Conservation (phyloP, 768 basidiomycete species). For the Amanita rimosa region DNA sequence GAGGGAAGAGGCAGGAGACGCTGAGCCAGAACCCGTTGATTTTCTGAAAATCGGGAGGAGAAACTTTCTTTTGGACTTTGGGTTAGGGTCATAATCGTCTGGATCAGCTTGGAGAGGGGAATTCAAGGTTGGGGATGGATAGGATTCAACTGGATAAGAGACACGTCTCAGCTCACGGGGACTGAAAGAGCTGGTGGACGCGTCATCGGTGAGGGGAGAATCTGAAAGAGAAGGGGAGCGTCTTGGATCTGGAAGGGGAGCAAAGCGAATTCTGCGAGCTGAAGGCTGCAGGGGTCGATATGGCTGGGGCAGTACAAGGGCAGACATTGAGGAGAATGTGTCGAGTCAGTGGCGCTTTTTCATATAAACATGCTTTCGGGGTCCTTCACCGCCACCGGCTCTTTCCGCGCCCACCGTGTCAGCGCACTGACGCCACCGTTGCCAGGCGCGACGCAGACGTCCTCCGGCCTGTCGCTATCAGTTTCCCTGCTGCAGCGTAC, state of each 20-base stretch:
- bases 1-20: constrained; percentile 19
- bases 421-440: not conserved
- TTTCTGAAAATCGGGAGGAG: constrained; percentile 15
- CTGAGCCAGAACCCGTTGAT: constrained; percentile 14
- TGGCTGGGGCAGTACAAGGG: not conserved
- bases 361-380: not conserved
- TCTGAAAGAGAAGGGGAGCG: constrained; percentile 20
- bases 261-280: constrained; percentile 55
- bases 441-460: not conserved
- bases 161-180: constrained; percentile 12
- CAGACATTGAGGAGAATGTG: not conserved
- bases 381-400: not conserved
- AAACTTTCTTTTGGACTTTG: constrained; percentile 14
- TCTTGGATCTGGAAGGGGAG: constrained; percentile 73
- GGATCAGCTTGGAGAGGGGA: constrained; percentile 2
- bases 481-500: too few relatives aligned
- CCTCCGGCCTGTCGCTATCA: too few relatives aligned
- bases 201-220: constrained; percentile 9
- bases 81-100: not conserved
- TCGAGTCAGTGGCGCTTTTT: too few relatives aligned
- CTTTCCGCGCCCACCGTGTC: not conserved
- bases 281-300: constrained; percentile 1
- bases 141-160: constrained; percentile 11
- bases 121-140: constrained; percentile 9
- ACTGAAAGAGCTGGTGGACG: constrained; percentile 13